Conservation (phyloP, 768 basidiomycete genomes). For the Omphalotus guepiniiformis region DNA sequence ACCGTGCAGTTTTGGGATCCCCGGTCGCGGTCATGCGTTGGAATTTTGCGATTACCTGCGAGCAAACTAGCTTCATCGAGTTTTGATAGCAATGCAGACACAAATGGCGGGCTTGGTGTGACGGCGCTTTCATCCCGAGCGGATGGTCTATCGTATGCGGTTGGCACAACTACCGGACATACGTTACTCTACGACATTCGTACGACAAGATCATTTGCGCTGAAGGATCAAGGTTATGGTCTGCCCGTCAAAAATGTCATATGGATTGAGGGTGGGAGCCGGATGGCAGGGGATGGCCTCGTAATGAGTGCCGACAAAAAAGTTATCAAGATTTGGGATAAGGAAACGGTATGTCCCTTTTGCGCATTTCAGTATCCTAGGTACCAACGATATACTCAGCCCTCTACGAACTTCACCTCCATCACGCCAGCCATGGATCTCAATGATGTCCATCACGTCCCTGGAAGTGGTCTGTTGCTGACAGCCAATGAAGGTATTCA, state of each 20-base stretch:
- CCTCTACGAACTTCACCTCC: constrained; percentile 83
- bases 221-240: constrained; percentile 97
- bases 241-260: constrained; percentile 77
- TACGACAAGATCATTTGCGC: constrained; percentile 72
- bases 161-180: constrained; percentile 94
- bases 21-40: constrained; percentile 73
- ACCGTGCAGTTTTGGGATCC: constrained; percentile 97
- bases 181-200: constrained; percentile 94
- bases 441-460: constrained; percentile 87
- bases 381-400: constrained; percentile 38
- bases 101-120: constrained; percentile 46
- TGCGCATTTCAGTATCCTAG: neutral
- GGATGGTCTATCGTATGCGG: constrained; percentile 90
- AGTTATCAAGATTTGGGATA: constrained; percentile 97
- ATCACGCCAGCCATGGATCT: constrained; percentile 89
- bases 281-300: constrained; percentile 84
- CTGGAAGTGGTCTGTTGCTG: constrained; percentile 84
- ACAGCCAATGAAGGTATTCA: constrained; percentile 96
- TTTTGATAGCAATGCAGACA: constrained; percentile 7
- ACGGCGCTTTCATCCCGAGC: constrained; percentile 81
- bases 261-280: constrained; percentile 87
- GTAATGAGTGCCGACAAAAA: constrained; percentile 93
- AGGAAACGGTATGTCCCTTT: constrained; percentile 57
- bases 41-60: constrained; percentile 58
- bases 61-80: constrained; percentile 44